Percentiles rank a stretch among this genome's conserved stretches.
phyloP scores from a whole-genome alignment of 306 rosid species.

The Corylus avellana region DNA sequence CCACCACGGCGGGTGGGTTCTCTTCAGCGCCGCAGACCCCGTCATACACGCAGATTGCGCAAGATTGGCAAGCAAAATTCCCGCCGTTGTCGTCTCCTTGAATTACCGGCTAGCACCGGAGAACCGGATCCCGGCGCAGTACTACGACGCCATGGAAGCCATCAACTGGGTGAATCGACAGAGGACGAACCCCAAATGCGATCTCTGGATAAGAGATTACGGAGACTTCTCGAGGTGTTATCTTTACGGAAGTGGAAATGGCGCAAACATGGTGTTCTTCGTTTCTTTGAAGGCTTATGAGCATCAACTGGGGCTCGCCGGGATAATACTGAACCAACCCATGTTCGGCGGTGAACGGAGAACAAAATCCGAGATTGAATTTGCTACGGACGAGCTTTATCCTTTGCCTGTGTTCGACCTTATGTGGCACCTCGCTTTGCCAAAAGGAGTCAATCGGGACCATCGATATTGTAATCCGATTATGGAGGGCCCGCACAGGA shows the following conservation, averaged over 20 bases:
- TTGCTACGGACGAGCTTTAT: conserved; percentile 48
- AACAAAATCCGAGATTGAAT: conserved; percentile 49
- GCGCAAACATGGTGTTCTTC: conserved; percentile 60
- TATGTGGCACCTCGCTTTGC: conserved; percentile 59
- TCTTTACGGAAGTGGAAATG: conserved; percentile 51
- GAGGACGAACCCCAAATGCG: conserved; percentile 32
- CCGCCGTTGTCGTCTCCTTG: conserved; percentile 48
- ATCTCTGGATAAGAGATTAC: conserved; percentile 58
- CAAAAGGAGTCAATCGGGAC: conserved; percentile 46
- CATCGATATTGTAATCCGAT: conserved; percentile 70
- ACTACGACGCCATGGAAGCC: conserved; percentile 43
- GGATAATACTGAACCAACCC: conserved; percentile 70
- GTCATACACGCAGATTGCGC: conserved; percentile 24
- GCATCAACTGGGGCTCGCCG: conserved; percentile 34
- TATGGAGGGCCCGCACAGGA: conserved; percentile 44
- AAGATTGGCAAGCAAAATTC: conserved; percentile 29
- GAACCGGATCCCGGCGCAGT: conserved; percentile 45
- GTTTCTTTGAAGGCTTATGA: conserved; percentile 13
- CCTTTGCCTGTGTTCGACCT: conserved; percentile 71
- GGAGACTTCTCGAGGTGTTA: conserved; percentile 66
- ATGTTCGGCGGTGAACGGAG: conserved; percentile 64
- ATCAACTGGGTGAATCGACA: conserved; percentile 51
- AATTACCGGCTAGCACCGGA: conserved; percentile 51
- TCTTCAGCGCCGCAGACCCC: conserved; percentile 7
- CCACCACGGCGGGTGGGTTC: conserved; percentile 58